Percentiles rank a stretch among this genome's conserved stretches.
Evolutionary conservation across 2,329 filamentous ascomycete species (phyloP).

Genomic region (Pseudogymnoascus sp.): DNA sequence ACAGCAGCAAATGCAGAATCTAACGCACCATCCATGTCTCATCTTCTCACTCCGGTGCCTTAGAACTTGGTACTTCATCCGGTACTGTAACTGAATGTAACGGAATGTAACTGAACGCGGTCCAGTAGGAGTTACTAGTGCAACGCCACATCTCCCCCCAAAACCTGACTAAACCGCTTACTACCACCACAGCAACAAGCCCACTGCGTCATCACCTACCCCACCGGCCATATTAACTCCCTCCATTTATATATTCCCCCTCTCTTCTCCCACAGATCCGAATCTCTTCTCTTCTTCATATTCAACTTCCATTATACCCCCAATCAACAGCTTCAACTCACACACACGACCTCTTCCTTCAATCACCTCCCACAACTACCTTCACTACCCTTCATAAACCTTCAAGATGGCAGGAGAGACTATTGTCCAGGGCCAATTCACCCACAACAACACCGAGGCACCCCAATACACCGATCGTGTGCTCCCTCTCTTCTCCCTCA

Average conservation of each 20-base stretch:
- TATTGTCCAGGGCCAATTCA: constrained; percentile 42
- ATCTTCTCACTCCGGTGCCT: neutral
- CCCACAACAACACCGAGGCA: constrained; percentile 49
- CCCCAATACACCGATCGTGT: constrained; percentile 45
- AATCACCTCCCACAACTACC: neutral
- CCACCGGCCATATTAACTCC: neutral
- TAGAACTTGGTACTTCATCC: neutral
- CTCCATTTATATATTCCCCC: constrained; percentile 8
- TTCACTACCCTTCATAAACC: neutral
- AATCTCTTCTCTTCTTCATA: constrained; percentile 2
- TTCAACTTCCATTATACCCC: neutral
- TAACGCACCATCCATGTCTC: neutral
- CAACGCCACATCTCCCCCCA: neutral
- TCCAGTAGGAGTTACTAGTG: neutral
- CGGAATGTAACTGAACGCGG: constrained; percentile 4
- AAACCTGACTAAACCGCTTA: neutral
- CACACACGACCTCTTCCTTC: neutral
- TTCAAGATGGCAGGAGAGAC: constrained; percentile 19
- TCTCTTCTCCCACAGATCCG: neutral
- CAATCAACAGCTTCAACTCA: neutral
- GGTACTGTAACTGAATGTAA: neutral
- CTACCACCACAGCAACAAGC: neutral
- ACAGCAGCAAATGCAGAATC: constrained; percentile 3
- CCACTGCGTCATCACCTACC: neutral
- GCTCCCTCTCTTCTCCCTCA: constrained; percentile 62